Conservation (phyloP, 192 early-diverging fungal genomes). For the Thoreauomyces humboldtii region DNA sequence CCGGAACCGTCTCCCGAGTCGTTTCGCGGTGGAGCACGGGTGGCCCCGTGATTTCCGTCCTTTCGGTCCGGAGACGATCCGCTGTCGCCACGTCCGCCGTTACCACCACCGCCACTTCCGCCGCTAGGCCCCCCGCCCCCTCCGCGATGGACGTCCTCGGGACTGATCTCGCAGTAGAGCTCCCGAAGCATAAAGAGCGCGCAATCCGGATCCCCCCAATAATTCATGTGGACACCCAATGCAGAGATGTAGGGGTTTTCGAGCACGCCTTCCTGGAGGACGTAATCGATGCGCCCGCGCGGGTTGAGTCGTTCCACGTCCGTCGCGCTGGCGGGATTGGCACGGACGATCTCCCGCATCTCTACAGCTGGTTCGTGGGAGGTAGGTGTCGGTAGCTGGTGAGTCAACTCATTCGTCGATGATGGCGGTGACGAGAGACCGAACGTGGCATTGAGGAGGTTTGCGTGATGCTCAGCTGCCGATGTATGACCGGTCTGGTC, state of each 20-base stretch:
- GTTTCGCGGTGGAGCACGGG: too few relatives aligned
- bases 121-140: conserved; percentile 1
- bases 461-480: background rate
- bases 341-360: conserved; percentile 20
- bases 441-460: background rate
- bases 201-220: conserved; percentile 66
- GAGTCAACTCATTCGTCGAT: background rate
- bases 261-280: conserved; percentile 63
- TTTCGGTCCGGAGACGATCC: too few relatives aligned
- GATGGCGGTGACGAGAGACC: background rate
- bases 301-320: conserved; percentile 47
- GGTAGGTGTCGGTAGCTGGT: background rate
- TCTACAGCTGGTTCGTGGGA: conserved; percentile 13
- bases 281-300: conserved; percentile 62
- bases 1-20: too few relatives aligned
- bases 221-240: conserved; percentile 65
- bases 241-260: conserved; percentile 70
- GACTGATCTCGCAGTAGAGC: conserved; percentile 37
- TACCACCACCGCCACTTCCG: background rate
- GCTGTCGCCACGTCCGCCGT: background rate
- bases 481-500: background rate
- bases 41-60: too few relatives aligned
- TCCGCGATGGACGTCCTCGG: background rate
- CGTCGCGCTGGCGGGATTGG: conserved; percentile 10
- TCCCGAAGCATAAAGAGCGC: conserved; percentile 62